Conservation (phyloP, 805 yeast species). For the Metschnikowia corniflorae region DNA sequence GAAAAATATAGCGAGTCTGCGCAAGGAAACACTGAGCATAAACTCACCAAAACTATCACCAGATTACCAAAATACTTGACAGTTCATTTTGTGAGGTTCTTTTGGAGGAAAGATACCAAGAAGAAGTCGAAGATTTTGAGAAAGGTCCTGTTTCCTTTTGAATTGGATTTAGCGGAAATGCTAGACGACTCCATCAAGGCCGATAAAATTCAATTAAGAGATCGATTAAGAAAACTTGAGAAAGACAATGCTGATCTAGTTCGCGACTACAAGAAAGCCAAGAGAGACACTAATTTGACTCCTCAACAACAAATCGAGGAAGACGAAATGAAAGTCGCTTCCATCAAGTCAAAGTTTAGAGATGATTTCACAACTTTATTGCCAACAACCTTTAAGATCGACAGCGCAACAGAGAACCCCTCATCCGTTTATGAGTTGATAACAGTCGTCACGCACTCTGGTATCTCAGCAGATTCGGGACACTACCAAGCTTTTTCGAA, state of each 20-base stretch:
- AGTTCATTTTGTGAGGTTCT: slow-evolving; percentile 91
- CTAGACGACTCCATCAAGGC: slow-evolving; percentile 72
- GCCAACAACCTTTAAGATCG: slow-evolving; percentile 29
- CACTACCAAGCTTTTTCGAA: slow-evolving; percentile 90
- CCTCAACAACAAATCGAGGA: slow-evolving; percentile 56
- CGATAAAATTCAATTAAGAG: slow-evolving; percentile 69
- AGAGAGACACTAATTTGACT: slow-evolving; percentile 35
- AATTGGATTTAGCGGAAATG: slow-evolving; percentile 81
- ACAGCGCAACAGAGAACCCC: slow-evolving; percentile 67
- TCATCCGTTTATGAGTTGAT: slow-evolving; percentile 80
- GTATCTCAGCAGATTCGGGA: slow-evolving; percentile 95
- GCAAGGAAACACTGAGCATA: slow-evolving; percentile 67
- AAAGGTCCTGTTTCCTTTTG: slow-evolving; percentile 92
- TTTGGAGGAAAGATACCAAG: slow-evolving; percentile 89
- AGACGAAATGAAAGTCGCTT: slow-evolving; percentile 46
- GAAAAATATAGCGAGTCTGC: slow-evolving; percentile 74
- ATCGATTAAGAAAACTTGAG: slow-evolving; percentile 69
- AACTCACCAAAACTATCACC: slow-evolving; percentile 56
- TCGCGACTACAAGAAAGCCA: slow-evolving; percentile 67
- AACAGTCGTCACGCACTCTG: slow-evolving; percentile 89
- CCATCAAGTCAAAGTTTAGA: slow-evolving; percentile 49
- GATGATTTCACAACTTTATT: slow-evolving; percentile 43
- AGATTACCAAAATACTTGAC: slow-evolving; percentile 84
- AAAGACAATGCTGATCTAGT: slow-evolving; percentile 69
- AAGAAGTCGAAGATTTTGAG: slow-evolving; percentile 92